Evolutionary conservation across 1,284 basidiomycete species (phyloP), one percentile per base, ranked within the genome.

Genomic region (Boletus semigastroideus): DNA sequence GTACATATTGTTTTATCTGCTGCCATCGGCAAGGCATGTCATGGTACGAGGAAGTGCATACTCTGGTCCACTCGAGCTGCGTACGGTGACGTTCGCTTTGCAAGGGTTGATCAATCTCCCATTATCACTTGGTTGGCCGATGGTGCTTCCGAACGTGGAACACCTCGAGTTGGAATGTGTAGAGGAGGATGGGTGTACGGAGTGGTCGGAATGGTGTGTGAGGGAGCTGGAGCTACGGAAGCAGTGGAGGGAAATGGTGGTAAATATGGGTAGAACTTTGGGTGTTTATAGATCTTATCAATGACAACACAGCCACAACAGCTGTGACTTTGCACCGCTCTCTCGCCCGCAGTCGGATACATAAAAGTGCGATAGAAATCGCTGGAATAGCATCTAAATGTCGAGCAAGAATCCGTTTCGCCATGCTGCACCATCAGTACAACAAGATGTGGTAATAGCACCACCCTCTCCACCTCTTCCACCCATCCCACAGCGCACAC

Each of bases 351-450:
- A 25, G 25, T 25, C 25, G 30, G 17, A 11, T 22, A 16, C 31
- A 33, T 33, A 13, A 33, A 33, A 22, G 22, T 25, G 25, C 25
- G 25, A 25, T 25, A 4, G n/a, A n/a, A n/a, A n/a, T 25, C 25
- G 25, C 5, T 25, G 25, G 5, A 25, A 25, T 25, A 25, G 25
- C 19, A 4, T 6, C 6, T 13, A 11, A n/a, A 62, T 58, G 57
- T 44, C 47, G 10, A 43, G 14, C 36, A 65, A 19, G 28, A 66
- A 63, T 47, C 59, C 63, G 0, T 64, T 66, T 53, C 53, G 59
- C 17, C 22, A 33, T 19, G 25, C 33, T 5, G 17, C 33, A 25
- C 40, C 40, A 0, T 19, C 48, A 17, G 19, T 25, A 3, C 5
- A 30, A 25, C 36, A 19, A 16, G 20, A 33, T 5, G 40, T 8